Conservation (phyloP, 2,329 filamentous ascomycete species). For the Penicillium sclerotigenum region DNA sequence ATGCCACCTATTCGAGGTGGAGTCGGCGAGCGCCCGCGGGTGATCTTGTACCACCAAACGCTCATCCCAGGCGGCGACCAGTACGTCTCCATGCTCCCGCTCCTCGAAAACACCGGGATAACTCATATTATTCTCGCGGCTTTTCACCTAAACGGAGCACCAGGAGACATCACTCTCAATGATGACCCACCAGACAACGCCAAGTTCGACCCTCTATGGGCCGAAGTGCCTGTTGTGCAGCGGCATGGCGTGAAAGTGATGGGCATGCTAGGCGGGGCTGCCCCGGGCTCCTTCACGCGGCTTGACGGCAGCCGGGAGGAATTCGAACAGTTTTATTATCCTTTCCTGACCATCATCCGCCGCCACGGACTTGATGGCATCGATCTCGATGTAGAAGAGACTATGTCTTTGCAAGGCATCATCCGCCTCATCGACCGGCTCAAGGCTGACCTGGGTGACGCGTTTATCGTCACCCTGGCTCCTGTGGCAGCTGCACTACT, state of each 20-base stretch:
- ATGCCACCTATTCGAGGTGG: slow-evolving; percentile 41
- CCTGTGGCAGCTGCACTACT: slow-evolving; percentile 76
- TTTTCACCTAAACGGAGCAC: slow-evolving; percentile 72
- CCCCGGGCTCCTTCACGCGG: slow-evolving; percentile 66
- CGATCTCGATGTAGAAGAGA: slow-evolving; percentile 78
- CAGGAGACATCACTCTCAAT: slow-evolving; percentile 71
- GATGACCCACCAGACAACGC: slow-evolving; percentile 68
- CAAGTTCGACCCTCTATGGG: slow-evolving; percentile 71
- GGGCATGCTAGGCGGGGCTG: slow-evolving; percentile 84
- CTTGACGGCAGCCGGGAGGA: slow-evolving; percentile 56
- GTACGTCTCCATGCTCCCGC: slow-evolving; percentile 61
- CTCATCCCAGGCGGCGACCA: slow-evolving; percentile 54
- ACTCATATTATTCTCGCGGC: slow-evolving; percentile 87
- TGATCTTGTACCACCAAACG: slow-evolving; percentile 61
- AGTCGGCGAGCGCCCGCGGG: slow-evolving; percentile 31
- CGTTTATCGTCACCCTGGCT: slow-evolving; percentile 75
- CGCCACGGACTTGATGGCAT: slow-evolving; percentile 63
- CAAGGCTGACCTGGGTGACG: slow-evolving; percentile 48
- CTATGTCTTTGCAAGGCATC: slow-evolving; percentile 64
- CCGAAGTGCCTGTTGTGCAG: slow-evolving; percentile 70
- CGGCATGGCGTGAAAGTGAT: slow-evolving; percentile 72
- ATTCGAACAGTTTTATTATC: slow-evolving; percentile 72
- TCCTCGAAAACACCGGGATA: slow-evolving; percentile 58
- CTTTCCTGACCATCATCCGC: slow-evolving; percentile 63
- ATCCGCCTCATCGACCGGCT: slow-evolving; percentile 66